A percentile compares a stretch with the other conserved stretches of the same genome.
These are phyloP conservation scores for Pulveroboletus frians DNA, from an alignment of 768 basidiomycete species.

Conservation along the genomic window DNA sequence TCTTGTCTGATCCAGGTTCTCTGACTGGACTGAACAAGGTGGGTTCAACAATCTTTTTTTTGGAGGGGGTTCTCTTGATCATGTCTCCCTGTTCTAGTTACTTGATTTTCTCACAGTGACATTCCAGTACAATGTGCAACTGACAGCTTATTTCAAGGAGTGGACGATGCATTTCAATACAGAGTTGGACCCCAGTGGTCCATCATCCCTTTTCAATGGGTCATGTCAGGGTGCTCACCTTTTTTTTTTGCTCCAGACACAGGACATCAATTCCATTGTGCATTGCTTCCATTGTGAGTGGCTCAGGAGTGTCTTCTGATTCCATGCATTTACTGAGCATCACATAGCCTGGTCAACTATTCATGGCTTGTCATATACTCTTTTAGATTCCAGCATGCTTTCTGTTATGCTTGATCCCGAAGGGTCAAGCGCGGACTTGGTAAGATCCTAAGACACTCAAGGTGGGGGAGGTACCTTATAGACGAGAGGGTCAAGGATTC, in stretches of 20 bases:
- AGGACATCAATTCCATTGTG: constrained; percentile 55
- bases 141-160: constrained; percentile 59
- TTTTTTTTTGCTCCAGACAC: constrained; percentile 47
- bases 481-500: too few species aligned
- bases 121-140: constrained; percentile 49
- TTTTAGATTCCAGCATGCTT: constrained; percentile 82
- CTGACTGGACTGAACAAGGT: constrained; percentile 71
- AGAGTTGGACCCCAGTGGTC: constrained; percentile 57
- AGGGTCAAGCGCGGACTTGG: too few species aligned
- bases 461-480: too few species aligned
- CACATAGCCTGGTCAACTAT: constrained; percentile 61
- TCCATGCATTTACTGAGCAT: constrained; percentile 3
- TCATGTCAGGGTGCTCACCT: background rate
- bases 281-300: constrained; percentile 69
- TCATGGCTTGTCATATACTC: constrained; percentile 83
- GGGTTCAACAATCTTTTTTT: background rate
- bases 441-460: too few species aligned
- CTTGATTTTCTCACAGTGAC: constrained; percentile 68
- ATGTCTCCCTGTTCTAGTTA: constrained; percentile 34
- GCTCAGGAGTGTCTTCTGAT: background rate
- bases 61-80: background rate
- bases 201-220: background rate
- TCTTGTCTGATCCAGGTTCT: constrained; percentile 65
- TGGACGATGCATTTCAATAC: constrained; percentile 57
- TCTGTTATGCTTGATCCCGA: too few species aligned